Percentiles rank a stretch among this genome's conserved stretches.
Evolutionary conservation across 352 stramenopile species (phyloP).

Genomic region (Phytophthora pinifolia): DNA sequence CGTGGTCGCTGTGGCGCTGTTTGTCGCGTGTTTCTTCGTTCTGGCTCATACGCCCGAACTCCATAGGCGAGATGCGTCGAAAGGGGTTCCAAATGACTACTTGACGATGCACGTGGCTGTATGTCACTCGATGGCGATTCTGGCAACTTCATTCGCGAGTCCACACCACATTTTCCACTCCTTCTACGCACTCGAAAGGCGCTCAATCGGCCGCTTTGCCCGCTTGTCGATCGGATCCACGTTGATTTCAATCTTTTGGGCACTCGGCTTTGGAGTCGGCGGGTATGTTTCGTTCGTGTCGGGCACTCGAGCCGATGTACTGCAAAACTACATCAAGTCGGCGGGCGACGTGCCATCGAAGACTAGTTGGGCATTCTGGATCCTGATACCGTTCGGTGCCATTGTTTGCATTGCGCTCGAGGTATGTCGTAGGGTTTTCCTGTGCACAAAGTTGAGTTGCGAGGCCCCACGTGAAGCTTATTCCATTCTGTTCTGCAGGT

Average conservation of each 20-base stretch:
- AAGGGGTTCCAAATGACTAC: conserved; percentile 44
- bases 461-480: too few relatives aligned
- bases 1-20: conserved; percentile 25
- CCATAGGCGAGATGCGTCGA: conserved; percentile 26
- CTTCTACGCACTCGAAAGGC: conserved; percentile 41
- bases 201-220: conserved; percentile 40
- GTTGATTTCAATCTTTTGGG: conserved; percentile 34
- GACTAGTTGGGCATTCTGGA: conserved; percentile 42
- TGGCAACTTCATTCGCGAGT: conserved; percentile 40
- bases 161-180: conserved; percentile 62
- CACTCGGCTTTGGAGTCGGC: conserved; percentile 43
- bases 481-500: conserved; percentile 40
- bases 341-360: conserved; percentile 21
- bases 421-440: conserved; percentile 21
- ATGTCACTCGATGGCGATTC: conserved; percentile 47
- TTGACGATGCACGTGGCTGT: conserved; percentile 49
- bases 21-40: conserved; percentile 32
- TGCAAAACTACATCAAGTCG: conserved; percentile 47
- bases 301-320: conserved; percentile 39
- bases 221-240: conserved; percentile 33
- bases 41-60: conserved; percentile 31
- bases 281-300: conserved; percentile 57
- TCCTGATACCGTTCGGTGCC: conserved; percentile 40
- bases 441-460: not conserved
- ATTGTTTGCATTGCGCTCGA: conserved; percentile 49